Evolutionary conservation across 2,329 filamentous ascomycete species (phyloP), one percentile per base, ranked within the genome.

Genomic region (Beauveria sp.): DNA sequence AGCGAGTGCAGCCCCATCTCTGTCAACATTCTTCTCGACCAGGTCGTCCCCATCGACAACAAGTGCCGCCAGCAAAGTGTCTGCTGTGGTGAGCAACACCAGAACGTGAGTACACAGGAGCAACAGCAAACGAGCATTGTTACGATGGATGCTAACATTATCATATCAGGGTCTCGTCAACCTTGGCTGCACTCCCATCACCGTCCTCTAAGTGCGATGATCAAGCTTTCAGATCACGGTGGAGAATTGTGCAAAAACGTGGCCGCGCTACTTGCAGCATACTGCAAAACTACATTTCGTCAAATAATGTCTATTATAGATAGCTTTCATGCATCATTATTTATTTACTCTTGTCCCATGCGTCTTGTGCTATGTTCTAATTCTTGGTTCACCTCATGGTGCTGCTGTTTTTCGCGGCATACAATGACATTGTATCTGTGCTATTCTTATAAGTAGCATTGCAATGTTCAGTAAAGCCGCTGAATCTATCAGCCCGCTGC

Each of bases 401-500:
- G 4, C 68, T 70, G 38, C 71, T 71, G 3, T 67, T 70, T 5
- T 64, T 52, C 18, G 70, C 65, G 5, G 64, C 66, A 49, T 77
- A 75, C 22, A 77, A 72, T 5, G 68, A 70, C 56, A 75, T 58
- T 5, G 64, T 64, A 61, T 75, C 73, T 2, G 74, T 74, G 61
- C 70, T 70, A 62, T 75, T 75, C 1, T 69, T 59, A 8, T 60
- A 60, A 1, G 8, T 60, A 1, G 73, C 70, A 5, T 70, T 71
- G 60, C 78, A 80, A 59, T 68, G 70, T 42, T 73, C 70, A 2
- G 75, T 77, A 63, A 73, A 80, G 0, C 76, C 76, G 0, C 68
- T 67, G 58, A 78, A 78, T 67, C 72, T 67, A 5, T 70, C 71
- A 1, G 68, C 68, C 9, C 78, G 70, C 30, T 73, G 66, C 62